Evolutionary conservation across 78 protist genomes (phyloP), one percentile per base, ranked within the genome.

Genomic region (Mantamonas sphyraenae): DNA sequence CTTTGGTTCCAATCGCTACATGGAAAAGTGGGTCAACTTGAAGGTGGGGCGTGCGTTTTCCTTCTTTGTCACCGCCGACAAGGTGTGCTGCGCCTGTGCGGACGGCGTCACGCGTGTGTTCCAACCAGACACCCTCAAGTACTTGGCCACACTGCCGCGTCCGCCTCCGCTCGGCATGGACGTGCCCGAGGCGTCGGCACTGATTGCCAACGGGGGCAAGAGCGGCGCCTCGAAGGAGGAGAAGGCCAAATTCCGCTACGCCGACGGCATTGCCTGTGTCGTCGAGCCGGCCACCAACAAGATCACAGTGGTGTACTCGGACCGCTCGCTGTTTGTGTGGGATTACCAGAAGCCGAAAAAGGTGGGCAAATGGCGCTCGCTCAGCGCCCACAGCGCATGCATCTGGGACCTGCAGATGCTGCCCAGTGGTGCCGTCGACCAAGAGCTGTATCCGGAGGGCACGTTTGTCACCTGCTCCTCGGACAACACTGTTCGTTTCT

Each of bases 261-360:
- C 68, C 68, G 43, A 38, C 37, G 42, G 35, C 12, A 20, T 57
- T 20, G 24, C 39, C 28, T 57, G 62, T 12, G 12, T 26, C 17
- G 16, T 57, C 8, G 28, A 26, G 22, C 10, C 35, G 16, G 62
- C 24, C 28, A 31, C 39, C 28, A 26, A 30, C 62, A 57, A 57
- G 37, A 31, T 63, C n/a, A 34, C 30, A 16, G 12, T 17, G 20
- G 30, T 63, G 20, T 63, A 63, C 30, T 22, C 50, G 26, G 68
- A 63, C 10, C 68, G 37, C 68, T 35, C 50, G 50, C 20, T 63
- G 53, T 63, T 63, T 17, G 68, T 63, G 50, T 63, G 68, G 68
- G 19, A 63, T 10, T 38, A 31, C 50, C 20, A 9, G 42, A 17
- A 63, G 9, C 10, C 37, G 43, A 26, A 63, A 34, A 35, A 63